These are phyloP conservation scores for Plasmodium vinckei DNA, from an alignment of 169 alveolate species.

Conservation along the genomic window DNA sequence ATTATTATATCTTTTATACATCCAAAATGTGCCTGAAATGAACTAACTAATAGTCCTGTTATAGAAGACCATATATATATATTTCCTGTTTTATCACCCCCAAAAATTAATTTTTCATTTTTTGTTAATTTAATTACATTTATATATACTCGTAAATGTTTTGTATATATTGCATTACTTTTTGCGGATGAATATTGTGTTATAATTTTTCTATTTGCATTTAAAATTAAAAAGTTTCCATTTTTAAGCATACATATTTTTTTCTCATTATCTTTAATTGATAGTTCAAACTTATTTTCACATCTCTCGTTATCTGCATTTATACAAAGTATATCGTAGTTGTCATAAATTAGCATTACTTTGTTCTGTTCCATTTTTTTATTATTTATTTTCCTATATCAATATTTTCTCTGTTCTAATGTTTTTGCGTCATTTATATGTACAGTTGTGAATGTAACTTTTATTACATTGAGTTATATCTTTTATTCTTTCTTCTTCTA, in stretches of 20 bases:
- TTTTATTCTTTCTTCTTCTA: too few relatives aligned
- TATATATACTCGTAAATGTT: constrained; percentile 47
- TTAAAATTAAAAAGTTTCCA: constrained; percentile 57
- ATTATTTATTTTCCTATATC: too few relatives aligned
- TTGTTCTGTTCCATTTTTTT: constrained; percentile 58
- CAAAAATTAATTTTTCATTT: constrained; percentile 60
- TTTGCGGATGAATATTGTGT: constrained; percentile 41
- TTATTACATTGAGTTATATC: too few relatives aligned
- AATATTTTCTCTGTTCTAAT: too few relatives aligned
- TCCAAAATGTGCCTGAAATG: constrained; percentile 76
- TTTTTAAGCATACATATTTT: constrained; percentile 45
- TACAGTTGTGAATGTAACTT: too few relatives aligned
- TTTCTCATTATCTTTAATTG: constrained; percentile 65
- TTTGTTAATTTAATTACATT: constrained; percentile 49
- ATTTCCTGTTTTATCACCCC: constrained; percentile 74
- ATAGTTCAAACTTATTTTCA: constrained; percentile 48
- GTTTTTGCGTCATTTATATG: too few relatives aligned
- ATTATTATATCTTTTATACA: constrained; percentile 50
- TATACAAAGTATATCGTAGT: constrained; percentile 43
- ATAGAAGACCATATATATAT: constrained; percentile 55
- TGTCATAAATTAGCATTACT: constrained; percentile 42
- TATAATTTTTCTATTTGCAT: constrained; percentile 43
- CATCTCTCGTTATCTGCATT: constrained; percentile 68
- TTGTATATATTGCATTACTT: constrained; percentile 36
- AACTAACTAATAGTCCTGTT: constrained; percentile 62